Evolutionary conservation across 2,329 filamentous ascomycete species (phyloP).

Genomic region (Tolypocladium tundrense): DNA sequence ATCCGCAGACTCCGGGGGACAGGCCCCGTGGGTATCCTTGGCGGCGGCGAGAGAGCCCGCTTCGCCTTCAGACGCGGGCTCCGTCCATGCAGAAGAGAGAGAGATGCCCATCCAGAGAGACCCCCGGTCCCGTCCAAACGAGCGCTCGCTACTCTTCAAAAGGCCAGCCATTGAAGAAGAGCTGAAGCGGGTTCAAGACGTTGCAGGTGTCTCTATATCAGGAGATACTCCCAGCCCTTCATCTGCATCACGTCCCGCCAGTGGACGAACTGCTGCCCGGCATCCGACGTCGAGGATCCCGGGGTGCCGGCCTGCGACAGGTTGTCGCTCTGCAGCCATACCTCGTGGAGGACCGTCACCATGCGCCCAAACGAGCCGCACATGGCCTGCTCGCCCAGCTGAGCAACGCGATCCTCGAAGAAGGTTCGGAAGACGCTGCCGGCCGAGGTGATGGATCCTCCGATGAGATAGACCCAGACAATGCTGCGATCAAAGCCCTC

Average conservation of each 20-base stretch:
- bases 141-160: constrained; percentile 16
- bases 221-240: constrained; percentile 85
- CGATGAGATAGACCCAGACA: constrained; percentile 86
- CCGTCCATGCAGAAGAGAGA: background rate
- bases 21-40: background rate
- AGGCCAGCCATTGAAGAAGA: constrained; percentile 25
- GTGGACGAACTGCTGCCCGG: constrained; percentile 60
- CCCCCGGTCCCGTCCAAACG: constrained; percentile 7
- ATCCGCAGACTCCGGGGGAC: background rate
- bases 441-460: constrained; percentile 66
- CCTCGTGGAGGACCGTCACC: constrained; percentile 65
- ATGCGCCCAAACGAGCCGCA: constrained; percentile 83
- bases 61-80: background rate
- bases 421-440: constrained; percentile 66
- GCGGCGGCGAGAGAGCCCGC: background rate
- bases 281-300: constrained; percentile 24
- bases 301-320: constrained; percentile 25
- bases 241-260: constrained; percentile 91
- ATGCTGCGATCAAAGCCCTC: constrained; percentile 82
- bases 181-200: constrained; percentile 5
- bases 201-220: constrained; percentile 50
- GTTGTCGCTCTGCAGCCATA: constrained; percentile 71
- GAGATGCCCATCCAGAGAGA: constrained; percentile 1
- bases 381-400: constrained; percentile 66
- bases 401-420: constrained; percentile 63